A percentile compares a stretch with the other conserved stretches of the same genome.
phyloP scores from a whole-genome alignment of 2,329 filamentous ascomycete species.

The Xylariaceae sp. region DNA sequence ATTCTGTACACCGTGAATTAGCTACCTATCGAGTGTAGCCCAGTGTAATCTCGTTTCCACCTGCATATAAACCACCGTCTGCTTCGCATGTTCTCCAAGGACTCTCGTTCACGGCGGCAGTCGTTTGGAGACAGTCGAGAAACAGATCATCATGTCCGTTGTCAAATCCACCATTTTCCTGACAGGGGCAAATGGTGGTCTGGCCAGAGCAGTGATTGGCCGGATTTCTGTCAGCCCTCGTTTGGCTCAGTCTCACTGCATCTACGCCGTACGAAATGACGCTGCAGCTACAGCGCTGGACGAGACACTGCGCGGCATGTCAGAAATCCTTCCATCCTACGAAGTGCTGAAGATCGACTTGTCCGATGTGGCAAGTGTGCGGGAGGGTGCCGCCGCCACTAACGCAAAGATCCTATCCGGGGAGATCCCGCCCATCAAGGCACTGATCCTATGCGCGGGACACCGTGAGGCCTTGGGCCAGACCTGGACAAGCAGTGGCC shows the following conservation, averaged over 20 bases:
- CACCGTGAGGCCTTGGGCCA: slow-evolving; percentile 22
- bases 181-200: slow-evolving; percentile 20
- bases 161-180: slow-evolving; percentile 9
- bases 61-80: not conserved
- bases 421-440: slow-evolving; percentile 35
- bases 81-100: not conserved
- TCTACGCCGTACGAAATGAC: slow-evolving; percentile 7
- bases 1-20: not conserved
- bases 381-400: slow-evolving; percentile 3
- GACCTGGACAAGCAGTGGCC: slow-evolving; percentile 11
- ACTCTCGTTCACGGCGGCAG: not conserved
- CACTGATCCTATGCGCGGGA: slow-evolving; percentile 35
- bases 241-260: slow-evolving; percentile 1
- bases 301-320: slow-evolving; percentile 2
- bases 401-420: slow-evolving; percentile 10
- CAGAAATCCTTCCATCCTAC: slow-evolving; percentile 4
- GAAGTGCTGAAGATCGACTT: slow-evolving; percentile 10
- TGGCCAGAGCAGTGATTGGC: slow-evolving; percentile 5
- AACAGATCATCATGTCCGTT: not conserved
- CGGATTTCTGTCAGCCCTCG: not conserved
- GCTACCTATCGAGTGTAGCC: not conserved
- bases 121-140: not conserved
- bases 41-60: not conserved
- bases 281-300: not conserved
- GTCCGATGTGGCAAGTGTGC: slow-evolving; percentile 6